Percentiles rank a stretch among this genome's conserved stretches.
These are phyloP conservation scores for Bretschneidera sinensis DNA, from an alignment of 345 rosid species.

Conservation along the genomic window DNA sequence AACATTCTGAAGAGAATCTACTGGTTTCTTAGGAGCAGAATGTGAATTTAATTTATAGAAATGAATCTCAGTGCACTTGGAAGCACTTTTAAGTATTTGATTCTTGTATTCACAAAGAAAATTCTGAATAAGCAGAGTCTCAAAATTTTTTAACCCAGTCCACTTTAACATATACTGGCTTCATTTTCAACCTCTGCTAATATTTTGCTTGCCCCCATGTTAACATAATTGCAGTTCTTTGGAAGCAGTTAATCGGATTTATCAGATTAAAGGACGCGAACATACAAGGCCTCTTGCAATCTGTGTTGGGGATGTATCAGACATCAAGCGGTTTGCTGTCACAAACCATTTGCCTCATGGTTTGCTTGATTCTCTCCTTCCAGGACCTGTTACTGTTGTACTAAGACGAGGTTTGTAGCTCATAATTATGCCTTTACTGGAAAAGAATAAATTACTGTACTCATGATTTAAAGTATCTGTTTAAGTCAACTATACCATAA, in stretches of 20 bases:
- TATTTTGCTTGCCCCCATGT: conserved; percentile 7
- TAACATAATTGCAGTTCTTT: conserved; percentile 38
- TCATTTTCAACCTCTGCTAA: conserved; percentile 3
- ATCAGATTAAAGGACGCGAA: conserved; percentile 84
- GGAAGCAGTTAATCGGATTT: conserved; percentile 73
- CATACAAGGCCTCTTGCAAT: conserved; percentile 85
- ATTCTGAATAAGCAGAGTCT: neutral
- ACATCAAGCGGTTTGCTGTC: conserved; percentile 56
- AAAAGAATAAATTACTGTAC: neutral
- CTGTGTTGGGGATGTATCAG: conserved; percentile 84
- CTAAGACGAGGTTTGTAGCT: conserved; percentile 61
- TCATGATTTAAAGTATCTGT: too few relatives aligned
- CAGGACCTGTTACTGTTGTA: conserved; percentile 84
- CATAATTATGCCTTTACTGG: neutral
- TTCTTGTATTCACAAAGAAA: neutral
- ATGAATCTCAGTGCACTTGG: neutral
- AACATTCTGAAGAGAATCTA: conserved; percentile 1
- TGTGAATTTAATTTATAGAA: neutral
- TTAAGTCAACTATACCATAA: too few relatives aligned
- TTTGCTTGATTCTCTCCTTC: conserved; percentile 72
- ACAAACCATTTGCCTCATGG: conserved; percentile 73
- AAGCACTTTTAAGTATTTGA: neutral
- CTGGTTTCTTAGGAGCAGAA: neutral
- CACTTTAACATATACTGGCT: neutral
- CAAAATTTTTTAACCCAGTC: neutral